Base-by-base conservation (phyloP, 1,284 basidiomycete genomes). In the Trametes versicolor region DNA sequence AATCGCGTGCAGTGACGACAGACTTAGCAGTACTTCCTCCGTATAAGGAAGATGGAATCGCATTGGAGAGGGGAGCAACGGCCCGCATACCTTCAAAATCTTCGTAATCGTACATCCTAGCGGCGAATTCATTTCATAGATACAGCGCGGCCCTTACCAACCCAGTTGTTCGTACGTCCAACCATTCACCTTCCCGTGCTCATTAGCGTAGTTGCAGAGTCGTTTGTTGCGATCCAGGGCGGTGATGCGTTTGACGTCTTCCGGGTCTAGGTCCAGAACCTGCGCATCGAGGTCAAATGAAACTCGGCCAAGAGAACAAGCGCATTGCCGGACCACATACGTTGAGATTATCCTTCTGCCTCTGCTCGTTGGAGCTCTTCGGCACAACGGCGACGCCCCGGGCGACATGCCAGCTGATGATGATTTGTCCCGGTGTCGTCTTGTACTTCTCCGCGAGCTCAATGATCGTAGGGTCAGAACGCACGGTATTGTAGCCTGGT, bases 161-260 rank as follows among this genome's bases (percentile, higher is more conserved):
- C 84, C 85, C 21, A 87, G 69, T 65, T 81, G 77, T 61, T 85
- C 83, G 50, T 80, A 80, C 23, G 81, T 82, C 84, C 84, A 87
- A 0, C 83, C 84, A 62, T 78, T 79, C 17, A 84, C 79, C 10
- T 74, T 75, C 6, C 80, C 79, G n/a, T 76, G 74, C 23, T 75
- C 72, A 36, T 77, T 65, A 65, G 70, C 57, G 37, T 68, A 67
- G 66, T 74, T 75, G 68, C 73, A 74, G 2, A 75, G 69, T 1
- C 74, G 71, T 51, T 73, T 41, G 71, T 86, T 82, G 56, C 81
- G 80, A 77, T 95, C 90, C 71, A 95, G 78, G 0, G 76, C 76
- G 63, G 80, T 77, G 71, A 88, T 86, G 45, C 79, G 76, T 64
- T 76, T 78, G 70, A 87, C 78, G 47, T 87, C 77, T 57, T 77